Percentiles rank a stretch among this genome's conserved stretches.
phyloP scores from a whole-genome alignment of 2,329 filamentous ascomycete genomes.

The Xylaria sp. region DNA sequence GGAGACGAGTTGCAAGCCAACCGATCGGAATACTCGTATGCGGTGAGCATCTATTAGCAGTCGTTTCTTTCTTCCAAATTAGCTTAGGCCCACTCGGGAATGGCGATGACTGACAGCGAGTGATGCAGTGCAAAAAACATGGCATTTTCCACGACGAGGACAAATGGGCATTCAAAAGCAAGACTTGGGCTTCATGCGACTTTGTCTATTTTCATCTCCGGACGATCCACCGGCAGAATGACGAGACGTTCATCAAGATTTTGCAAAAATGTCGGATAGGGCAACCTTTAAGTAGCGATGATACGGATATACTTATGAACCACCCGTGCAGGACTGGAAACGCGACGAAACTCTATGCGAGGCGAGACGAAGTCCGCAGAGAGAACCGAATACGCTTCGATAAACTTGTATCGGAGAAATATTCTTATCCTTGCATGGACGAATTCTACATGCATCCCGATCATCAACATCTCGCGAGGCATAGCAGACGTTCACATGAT shows the following conservation, averaged over 20 bases:
- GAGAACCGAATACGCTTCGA: conserved; percentile 52
- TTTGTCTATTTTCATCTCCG: conserved; percentile 65
- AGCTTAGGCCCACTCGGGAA: neutral
- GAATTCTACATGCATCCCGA: conserved; percentile 52
- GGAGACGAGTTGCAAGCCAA: conserved; percentile 48
- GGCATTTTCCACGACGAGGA: conserved; percentile 57
- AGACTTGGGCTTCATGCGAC: conserved; percentile 63
- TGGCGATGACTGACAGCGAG: neutral
- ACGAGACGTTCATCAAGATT: conserved; percentile 63
- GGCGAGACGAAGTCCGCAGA: conserved; percentile 51
- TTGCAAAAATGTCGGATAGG: conserved; percentile 66
- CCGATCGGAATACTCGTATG: conserved; percentile 43
- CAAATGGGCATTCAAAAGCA: conserved; percentile 70
- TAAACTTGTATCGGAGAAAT: conserved; percentile 47
- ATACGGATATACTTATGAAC: conserved; percentile 57
- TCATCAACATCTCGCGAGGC: conserved; percentile 44
- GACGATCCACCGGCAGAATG: conserved; percentile 67
- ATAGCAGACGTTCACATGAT: conserved; percentile 19
- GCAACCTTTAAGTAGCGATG: conserved; percentile 49
- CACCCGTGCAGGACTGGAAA: conserved; percentile 55
- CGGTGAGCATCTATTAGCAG: conserved; percentile 13
- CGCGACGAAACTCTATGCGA: conserved; percentile 59
- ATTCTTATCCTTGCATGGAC: conserved; percentile 53
- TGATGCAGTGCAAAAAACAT: conserved; percentile 47
- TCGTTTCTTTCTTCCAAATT: neutral